phyloP scores from a whole-genome alignment of 805 yeast genomes.

The Cyberlindnera misumaiensis region DNA sequence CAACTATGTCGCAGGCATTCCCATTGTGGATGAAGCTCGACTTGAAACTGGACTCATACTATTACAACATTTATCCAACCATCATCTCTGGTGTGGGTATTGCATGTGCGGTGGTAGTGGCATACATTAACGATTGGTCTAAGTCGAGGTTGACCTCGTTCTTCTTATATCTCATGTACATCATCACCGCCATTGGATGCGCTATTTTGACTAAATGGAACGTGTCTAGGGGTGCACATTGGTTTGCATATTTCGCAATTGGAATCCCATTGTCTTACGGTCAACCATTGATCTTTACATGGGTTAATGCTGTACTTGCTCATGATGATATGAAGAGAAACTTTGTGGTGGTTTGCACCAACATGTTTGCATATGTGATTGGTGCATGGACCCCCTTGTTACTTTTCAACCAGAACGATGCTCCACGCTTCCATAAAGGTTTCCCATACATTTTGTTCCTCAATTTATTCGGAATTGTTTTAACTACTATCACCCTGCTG shows the following conservation, averaged over 20 bases:
- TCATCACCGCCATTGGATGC: slow-evolving; percentile 35
- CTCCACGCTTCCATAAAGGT: slow-evolving; percentile 31
- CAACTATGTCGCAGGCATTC: slow-evolving; percentile 35
- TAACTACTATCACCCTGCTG: slow-evolving; percentile 22
- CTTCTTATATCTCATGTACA: slow-evolving; percentile 32
- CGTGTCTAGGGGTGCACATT: slow-evolving; percentile 40
- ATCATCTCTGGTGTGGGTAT: slow-evolving; percentile 33
- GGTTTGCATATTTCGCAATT: slow-evolving; percentile 42
- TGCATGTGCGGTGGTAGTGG: slow-evolving; percentile 27
- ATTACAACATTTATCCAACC: slow-evolving; percentile 38
- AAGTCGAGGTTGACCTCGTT: slow-evolving; percentile 30
- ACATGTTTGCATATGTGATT: slow-evolving; percentile 35
- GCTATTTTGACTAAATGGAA: slow-evolving; percentile 40
- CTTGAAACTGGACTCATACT: slow-evolving; percentile 25
- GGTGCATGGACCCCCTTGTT: slow-evolving; percentile 35
- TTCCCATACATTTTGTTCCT: slow-evolving; percentile 32
- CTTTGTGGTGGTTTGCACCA: slow-evolving; percentile 32
- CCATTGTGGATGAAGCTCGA: slow-evolving; percentile 38
- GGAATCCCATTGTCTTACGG: slow-evolving; percentile 46
- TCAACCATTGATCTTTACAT: slow-evolving; percentile 49
- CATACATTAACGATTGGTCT: slow-evolving; percentile 31
- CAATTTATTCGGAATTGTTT: slow-evolving; percentile 25
- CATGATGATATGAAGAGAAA: slow-evolving; percentile 26
- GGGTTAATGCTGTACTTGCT: slow-evolving; percentile 43
- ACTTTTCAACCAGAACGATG: slow-evolving; percentile 31